These are phyloP conservation scores for Aureobasidium leucospermi DNA, from an alignment of 2,329 filamentous ascomycete species.

Conservation along the genomic window DNA sequence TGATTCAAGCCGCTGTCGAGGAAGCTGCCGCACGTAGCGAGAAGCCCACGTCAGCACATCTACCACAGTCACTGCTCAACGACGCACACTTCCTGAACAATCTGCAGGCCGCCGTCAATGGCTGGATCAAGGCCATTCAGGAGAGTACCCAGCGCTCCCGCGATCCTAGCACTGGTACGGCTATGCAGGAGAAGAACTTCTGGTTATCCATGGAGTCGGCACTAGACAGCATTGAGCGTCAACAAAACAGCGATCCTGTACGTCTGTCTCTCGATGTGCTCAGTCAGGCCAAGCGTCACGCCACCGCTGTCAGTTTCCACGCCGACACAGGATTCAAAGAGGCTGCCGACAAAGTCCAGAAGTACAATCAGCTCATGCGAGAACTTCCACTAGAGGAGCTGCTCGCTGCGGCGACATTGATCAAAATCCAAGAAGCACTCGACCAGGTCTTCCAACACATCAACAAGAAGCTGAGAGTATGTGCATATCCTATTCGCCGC, in stretches of 20 bases:
- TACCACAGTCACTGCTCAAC: conserved; percentile 67
- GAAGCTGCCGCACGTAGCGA: conserved; percentile 59
- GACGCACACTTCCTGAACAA: conserved; percentile 92
- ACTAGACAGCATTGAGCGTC: conserved; percentile 81
- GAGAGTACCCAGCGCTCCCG: conserved; percentile 89
- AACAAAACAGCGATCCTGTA: conserved; percentile 83
- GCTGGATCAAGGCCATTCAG: conserved; percentile 98
- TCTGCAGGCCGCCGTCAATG: conserved; percentile 86
- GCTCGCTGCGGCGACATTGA: conserved; percentile 79
- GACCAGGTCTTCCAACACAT: conserved; percentile 86
- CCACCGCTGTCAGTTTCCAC: conserved; percentile 92
- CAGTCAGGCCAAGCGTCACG: conserved; percentile 94
- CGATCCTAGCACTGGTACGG: conserved; percentile 70
- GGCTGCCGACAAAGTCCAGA: conserved; percentile 90
- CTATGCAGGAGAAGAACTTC: conserved; percentile 97
- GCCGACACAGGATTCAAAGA: conserved; percentile 95
- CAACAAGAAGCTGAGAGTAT: conserved; percentile 96
- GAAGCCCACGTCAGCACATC: conserved; percentile 69
- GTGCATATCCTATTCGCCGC: conserved; percentile 86
- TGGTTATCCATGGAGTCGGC: conserved; percentile 97
- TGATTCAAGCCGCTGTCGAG: conserved; percentile 78
- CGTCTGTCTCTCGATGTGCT: conserved; percentile 87
- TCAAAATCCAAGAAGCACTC: conserved; percentile 83
- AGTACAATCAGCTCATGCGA: conserved; percentile 98
- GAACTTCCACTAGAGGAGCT: conserved; percentile 96